Conservation (phyloP, 257 asterid species). For the Cordia subcordata region DNA sequence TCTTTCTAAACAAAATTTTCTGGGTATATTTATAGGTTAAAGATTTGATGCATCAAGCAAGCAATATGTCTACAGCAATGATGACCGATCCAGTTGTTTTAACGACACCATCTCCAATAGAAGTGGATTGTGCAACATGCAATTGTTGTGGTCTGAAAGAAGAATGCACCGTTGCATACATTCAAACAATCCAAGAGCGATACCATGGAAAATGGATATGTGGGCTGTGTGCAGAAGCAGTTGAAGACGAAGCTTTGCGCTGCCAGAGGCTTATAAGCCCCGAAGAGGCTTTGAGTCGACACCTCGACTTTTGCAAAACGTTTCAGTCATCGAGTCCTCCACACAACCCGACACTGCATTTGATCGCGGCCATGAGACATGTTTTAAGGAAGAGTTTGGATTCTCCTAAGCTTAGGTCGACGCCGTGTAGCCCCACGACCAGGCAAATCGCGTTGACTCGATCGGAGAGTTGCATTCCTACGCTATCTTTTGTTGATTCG, state of each 20-base stretch:
- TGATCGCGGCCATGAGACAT: conserved; percentile 55
- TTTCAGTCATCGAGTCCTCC: conserved; percentile 49
- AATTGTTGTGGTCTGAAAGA: conserved; percentile 65
- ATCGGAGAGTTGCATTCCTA: conserved; percentile 66
- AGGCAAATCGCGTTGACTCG: conserved; percentile 31
- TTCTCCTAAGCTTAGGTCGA: conserved; percentile 44
- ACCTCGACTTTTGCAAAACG: conserved; percentile 48
- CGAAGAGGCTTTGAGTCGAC: conserved; percentile 55
- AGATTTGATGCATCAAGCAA: neutral
- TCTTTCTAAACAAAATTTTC: no score
- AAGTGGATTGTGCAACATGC: conserved; percentile 41
- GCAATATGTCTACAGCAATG: conserved; percentile 45
- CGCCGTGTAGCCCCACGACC: conserved; percentile 65
- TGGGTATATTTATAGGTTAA: neutral
- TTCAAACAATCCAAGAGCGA: conserved; percentile 33
- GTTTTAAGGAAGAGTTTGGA: conserved; percentile 55
- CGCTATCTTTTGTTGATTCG: conserved; percentile 41
- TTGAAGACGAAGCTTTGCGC: conserved; percentile 57
- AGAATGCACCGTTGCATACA: conserved; percentile 59
- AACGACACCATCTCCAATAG: conserved; percentile 26
- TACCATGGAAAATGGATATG: conserved; percentile 64
- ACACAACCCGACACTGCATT: conserved; percentile 32
- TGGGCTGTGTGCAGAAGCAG: conserved; percentile 71
- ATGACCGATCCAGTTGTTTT: conserved; percentile 40
- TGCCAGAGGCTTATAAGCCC: conserved; percentile 38